Conservation (phyloP, 257 asterid genomes). For the Jacaranda mimosifolia region DNA sequence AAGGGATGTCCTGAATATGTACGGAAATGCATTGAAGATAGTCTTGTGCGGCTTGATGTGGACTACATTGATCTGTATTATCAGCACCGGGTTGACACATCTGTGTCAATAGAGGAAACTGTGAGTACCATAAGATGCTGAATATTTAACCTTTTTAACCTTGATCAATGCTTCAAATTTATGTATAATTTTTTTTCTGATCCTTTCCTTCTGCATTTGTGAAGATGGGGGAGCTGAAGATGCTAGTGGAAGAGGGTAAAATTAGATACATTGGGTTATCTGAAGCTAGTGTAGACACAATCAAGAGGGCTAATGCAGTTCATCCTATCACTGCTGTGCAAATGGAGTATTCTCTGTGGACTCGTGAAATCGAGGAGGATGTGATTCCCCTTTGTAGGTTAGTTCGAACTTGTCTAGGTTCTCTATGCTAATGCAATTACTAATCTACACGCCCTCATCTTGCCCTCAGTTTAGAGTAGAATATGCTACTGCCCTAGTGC, state of each 20-base stretch:
- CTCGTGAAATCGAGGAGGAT: constrained; percentile 61
- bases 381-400: constrained; percentile 67
- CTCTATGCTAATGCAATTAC: too few species aligned
- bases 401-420: too few species aligned
- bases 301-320: constrained; percentile 63
- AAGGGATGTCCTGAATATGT: constrained; percentile 60
- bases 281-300: constrained; percentile 61
- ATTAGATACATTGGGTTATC: constrained; percentile 63
- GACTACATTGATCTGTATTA: constrained; percentile 68
- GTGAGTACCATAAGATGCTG: constrained; percentile 39
- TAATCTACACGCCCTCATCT: too few species aligned
- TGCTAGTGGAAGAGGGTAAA: constrained; percentile 65
- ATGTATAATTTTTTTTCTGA: not conserved
- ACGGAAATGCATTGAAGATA: constrained; percentile 57
- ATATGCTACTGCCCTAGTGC: too few species aligned
- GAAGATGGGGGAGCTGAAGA: constrained; percentile 64
- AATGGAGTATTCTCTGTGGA: constrained; percentile 74
- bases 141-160: not conserved
- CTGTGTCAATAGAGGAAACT: constrained; percentile 68
- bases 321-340: constrained; percentile 66
- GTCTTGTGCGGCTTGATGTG: constrained; percentile 58
- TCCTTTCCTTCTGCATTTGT: not conserved
- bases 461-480: too few species aligned
- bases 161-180: not conserved
- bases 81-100: constrained; percentile 53